Evolutionary conservation across 176 grass and related monocot species (phyloP), one percentile per base, ranked within the genome.

Genomic region (Aegilops umbellulata): DNA sequence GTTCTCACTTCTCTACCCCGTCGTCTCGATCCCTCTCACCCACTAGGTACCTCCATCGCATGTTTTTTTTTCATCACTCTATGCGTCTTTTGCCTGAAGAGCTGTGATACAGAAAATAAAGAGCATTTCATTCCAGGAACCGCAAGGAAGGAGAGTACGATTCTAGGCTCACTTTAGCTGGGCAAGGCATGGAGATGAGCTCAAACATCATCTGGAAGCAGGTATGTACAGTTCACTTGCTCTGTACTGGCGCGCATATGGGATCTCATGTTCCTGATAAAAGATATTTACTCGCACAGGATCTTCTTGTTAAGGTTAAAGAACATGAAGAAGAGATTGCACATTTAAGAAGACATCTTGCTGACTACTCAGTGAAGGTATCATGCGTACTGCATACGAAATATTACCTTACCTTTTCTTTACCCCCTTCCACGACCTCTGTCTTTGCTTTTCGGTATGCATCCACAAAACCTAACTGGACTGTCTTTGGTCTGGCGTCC

Each of bases 301-400:
- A 99, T 89, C 90, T 96, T 63, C 76, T 91, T 85, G 69, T 44
- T 39, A 99, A 94, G 86, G 90, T 94, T 25, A 99, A 91, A 88
- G 82, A 96, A 77, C 90, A 90, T 14, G 97, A 96, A 90, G 97
- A 96, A 92, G 97, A 99, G 88, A 96, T 94, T 86, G 88, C 60
- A 53, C 92, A 94, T 30, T 80, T 99, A 76, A 96, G 90, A 81
- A 94, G 91, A 39, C 94, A 99, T 90, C 92, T 99, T 25, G 70
- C 88, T 70, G 94, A 96, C 10, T 99, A 96, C 72, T 96, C 94
- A 9, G 81, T 90, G 41, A 99, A 99, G 94, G 97, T 94, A 20
- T 72, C 47, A 10, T 46, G 32, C 14, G 16, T 51, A 35, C 55
- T 46, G 32, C 14, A 22, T 39, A 46, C 39, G 38, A 66, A 82